phyloP scores from a whole-genome alignment of 306 rosid genomes.

The Adenanthera pavonina region DNA sequence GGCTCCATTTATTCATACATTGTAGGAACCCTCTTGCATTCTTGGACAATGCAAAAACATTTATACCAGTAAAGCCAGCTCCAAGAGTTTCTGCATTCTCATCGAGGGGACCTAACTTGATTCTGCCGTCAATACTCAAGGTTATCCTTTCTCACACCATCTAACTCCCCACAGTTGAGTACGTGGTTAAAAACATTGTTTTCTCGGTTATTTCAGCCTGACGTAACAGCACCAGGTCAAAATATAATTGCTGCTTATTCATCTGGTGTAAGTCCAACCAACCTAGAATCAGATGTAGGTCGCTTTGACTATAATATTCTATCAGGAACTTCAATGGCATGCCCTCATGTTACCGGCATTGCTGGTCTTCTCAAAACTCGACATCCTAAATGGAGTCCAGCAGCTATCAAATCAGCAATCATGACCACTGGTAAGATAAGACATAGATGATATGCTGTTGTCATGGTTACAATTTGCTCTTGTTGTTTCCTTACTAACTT shows the following conservation, averaged over 20 bases:
- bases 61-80: conserved; percentile 55
- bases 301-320: conserved; percentile 31
- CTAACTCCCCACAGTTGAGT: neutral
- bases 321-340: conserved; percentile 64
- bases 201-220: conserved; percentile 55
- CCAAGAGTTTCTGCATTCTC: conserved; percentile 74
- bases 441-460: neutral
- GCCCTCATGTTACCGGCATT: conserved; percentile 65
- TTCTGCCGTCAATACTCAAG: conserved; percentile 64
- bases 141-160: conserved; percentile 28
- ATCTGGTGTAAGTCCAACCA: conserved; percentile 34
- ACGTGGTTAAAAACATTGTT: neutral
- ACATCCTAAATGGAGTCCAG: conserved; percentile 70
- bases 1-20: neutral
- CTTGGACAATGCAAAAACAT: conserved; percentile 49
- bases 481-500: neutral
- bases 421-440: conserved; percentile 68
- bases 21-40: conserved; percentile 59
- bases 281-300: conserved; percentile 26
- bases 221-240: conserved; percentile 70
- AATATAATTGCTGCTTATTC: conserved; percentile 54
- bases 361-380: conserved; percentile 62
- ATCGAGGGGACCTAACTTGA: conserved; percentile 65
- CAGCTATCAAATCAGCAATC: conserved; percentile 68
- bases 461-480: neutral